A percentile compares a stretch with the other conserved stretches of the same genome.
Conservation (phyloP, 257 asterid genomes). For the Eucommia ulmoides region DNA sequence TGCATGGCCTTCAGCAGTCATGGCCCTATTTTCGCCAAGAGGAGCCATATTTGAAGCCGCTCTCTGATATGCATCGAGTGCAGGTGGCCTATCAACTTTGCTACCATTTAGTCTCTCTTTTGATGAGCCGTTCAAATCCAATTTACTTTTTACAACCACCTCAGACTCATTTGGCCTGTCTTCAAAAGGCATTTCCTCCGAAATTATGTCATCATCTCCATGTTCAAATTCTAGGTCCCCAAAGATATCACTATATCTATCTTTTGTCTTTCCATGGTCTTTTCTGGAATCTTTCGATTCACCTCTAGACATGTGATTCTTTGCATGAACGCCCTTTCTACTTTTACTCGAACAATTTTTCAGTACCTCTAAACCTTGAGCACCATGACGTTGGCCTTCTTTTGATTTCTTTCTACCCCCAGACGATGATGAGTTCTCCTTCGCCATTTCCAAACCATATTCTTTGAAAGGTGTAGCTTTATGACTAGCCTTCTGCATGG, state of each 20-base stretch:
- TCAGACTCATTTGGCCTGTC: not conserved
- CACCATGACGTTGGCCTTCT: constrained; percentile 22
- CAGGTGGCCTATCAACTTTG: not conserved
- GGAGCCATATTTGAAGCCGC: not conserved
- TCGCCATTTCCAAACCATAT: constrained; percentile 25
- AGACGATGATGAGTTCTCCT: not conserved
- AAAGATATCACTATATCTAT: constrained; percentile 59
- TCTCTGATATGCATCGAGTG: not conserved
- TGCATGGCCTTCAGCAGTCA: not conserved
- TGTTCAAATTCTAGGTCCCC: constrained; percentile 71
- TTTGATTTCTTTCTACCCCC: constrained; percentile 37
- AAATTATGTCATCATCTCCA: not conserved
- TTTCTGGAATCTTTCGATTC: constrained; percentile 35
- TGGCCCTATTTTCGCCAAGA: not conserved
- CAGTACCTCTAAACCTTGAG: constrained; percentile 21
- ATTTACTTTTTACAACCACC: not conserved
- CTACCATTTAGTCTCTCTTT: not conserved
- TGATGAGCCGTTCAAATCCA: not conserved
- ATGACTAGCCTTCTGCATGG: constrained; percentile 25
- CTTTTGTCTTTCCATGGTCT: constrained; percentile 38
- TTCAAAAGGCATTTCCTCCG: not conserved
- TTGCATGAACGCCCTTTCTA: constrained; percentile 32
- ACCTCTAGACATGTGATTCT: constrained; percentile 24
- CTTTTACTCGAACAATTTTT: constrained; percentile 34
- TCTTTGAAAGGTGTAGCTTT: constrained; percentile 29